These are phyloP conservation scores for Exophiala sp. DNA, from an alignment of 2,329 filamentous ascomycete genomes.

Conservation along the genomic window DNA sequence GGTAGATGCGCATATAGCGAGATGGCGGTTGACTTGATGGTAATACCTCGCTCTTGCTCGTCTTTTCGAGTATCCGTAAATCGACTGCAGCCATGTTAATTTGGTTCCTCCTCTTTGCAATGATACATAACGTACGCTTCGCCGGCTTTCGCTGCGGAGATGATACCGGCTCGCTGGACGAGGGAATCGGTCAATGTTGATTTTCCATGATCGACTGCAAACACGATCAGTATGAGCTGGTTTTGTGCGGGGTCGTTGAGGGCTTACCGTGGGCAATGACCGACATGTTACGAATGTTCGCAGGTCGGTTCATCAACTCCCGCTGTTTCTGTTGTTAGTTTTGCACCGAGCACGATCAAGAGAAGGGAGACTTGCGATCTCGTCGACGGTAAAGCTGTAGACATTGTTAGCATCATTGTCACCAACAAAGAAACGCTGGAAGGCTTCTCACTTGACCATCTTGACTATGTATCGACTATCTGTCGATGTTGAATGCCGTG, in stretches of 20 bases:
- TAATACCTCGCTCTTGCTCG: constrained; percentile 99
- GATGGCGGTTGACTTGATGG: constrained; percentile 99
- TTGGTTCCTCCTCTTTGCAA: background rate
- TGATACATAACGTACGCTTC: constrained; percentile 52
- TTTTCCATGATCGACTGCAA: constrained; percentile 93
- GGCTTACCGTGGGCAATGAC: constrained; percentile 89
- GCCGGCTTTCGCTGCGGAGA: constrained; percentile 95
- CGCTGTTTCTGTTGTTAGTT: constrained; percentile 3
- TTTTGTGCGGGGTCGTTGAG: background rate
- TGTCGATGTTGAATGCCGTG: constrained; percentile 6
- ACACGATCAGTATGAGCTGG: constrained; percentile 1
- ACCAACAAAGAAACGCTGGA: constrained; percentile 48
- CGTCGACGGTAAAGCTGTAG: constrained; percentile 94
- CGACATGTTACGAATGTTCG: constrained; percentile 90
- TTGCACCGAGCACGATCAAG: background rate
- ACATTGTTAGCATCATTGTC: constrained; percentile 33
- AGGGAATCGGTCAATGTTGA: constrained; percentile 99
- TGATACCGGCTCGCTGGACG: constrained; percentile 98
- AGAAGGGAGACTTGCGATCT: constrained; percentile 43
- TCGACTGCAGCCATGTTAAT: constrained; percentile 45
- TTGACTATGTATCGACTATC: constrained; percentile 69
- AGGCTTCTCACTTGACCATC: constrained; percentile 72
- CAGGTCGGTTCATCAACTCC: constrained; percentile 40
- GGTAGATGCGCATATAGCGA: constrained; percentile 87
- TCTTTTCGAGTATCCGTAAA: constrained; percentile 96